Evolutionary conservation across 805 yeast genomes (phyloP), one percentile per base, ranked within the genome.

Genomic region (Candida insectalens): DNA sequence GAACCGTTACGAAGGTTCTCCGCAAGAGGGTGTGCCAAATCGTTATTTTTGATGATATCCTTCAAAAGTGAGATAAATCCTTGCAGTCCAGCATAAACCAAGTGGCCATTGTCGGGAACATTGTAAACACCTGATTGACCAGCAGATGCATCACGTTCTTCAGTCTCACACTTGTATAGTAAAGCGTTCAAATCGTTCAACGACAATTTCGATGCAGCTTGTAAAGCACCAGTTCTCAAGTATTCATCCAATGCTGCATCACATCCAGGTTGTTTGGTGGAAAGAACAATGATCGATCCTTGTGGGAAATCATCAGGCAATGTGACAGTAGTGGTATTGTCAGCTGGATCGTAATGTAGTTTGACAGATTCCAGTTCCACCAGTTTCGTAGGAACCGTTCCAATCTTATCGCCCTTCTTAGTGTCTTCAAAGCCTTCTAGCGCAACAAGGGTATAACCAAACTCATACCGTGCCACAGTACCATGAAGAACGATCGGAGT

Each of bases 81-180:
- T 55, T 85, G 94, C 16, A 92, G 60, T 8, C 98, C 98, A 27
- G 95, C 88, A 55, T 84, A 89, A 0, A 76, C 80, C 30, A 88
- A 60, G 12, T 63, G 62, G 0, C 96, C 96, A 53, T 69, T 62
- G 20, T 68, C 63, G 1, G 97, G 96, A 30, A 89, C 65, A 32
- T 59, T 53, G 57, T 92, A 89, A 1, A 71, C 71, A 7, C 96
- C 95, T 29, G 69, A 77, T 6, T 55, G 46, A 5, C 95, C 94
- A 16, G 58, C 68, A 43, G 88, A 74, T 9, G 75, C 70, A 50
- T 88, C 96, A 16, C 85, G 63, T 55, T 89, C 98, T 57, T 89
- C 98, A 9, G 80, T 70, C 36, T 85, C 95, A 49, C 92, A 77
- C 34, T 74, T 70, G 61, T 77, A 92, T 19, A 89, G 57, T 3